Percentiles rank a stretch among this genome's conserved stretches.
Evolutionary conservation across 2,329 filamentous ascomycete genomes (phyloP).

Genomic region (Conoideocrella luteorostrata): DNA sequence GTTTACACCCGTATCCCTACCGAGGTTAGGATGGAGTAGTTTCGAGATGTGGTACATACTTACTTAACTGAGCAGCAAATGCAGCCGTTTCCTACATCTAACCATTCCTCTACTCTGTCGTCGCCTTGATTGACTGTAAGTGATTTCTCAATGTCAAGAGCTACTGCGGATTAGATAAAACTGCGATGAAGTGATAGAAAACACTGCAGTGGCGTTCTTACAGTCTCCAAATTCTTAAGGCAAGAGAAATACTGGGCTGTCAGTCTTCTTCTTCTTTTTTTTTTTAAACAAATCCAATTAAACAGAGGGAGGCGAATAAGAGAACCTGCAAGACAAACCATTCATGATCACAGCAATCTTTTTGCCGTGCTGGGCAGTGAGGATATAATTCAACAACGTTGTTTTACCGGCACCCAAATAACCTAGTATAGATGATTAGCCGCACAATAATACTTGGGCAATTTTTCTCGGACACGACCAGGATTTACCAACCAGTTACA

Average conservation of each 20-base stretch:
- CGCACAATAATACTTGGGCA: no score
- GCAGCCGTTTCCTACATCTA: constrained; percentile 93
- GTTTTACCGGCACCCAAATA: constrained; percentile 96
- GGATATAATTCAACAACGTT: constrained; percentile 89
- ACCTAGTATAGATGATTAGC: constrained; percentile 43
- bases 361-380: constrained; percentile 92
- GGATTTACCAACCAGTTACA: constrained; percentile 55
- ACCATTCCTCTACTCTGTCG: constrained; percentile 84
- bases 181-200: no score
- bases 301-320: no score
- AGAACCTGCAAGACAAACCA: constrained; percentile 36
- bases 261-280: no score
- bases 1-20: constrained; percentile 81
- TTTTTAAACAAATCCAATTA: no score
- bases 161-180: constrained; percentile 35
- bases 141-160: constrained; percentile 91
- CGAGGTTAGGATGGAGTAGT: not conserved
- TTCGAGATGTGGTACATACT: constrained; percentile 5
- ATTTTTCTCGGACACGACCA: no score
- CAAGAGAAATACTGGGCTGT: not conserved
- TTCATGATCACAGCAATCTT: constrained; percentile 98
- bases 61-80: constrained; percentile 97
- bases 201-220: no score
- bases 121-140: constrained; percentile 82
- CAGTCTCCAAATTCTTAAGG: constrained; percentile 70